Base-by-base conservation (phyloP, 805 yeast genomes). In the Millerozyma acaciae region DNA sequence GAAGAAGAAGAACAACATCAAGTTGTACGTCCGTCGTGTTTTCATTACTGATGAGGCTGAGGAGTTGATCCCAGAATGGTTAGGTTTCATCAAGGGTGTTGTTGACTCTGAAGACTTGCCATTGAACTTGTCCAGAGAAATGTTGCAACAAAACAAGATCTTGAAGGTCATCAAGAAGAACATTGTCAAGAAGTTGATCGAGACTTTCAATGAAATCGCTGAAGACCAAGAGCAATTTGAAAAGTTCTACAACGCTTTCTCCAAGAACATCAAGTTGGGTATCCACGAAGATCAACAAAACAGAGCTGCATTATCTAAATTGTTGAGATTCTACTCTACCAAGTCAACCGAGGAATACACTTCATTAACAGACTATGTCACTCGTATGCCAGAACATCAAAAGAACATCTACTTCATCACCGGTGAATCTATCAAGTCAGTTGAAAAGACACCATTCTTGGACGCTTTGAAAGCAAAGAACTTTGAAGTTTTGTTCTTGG, bases 21-120 rank as follows among this genome's bases (percentile, higher is more conserved):
- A 93, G 78, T 80, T 93, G 55, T 93, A 93, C 72, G 99, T 93
- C 48, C 88, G 97, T 71, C 93, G 97, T 75, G 99, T 93, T 50
- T 93, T 93, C 84, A 93, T 93, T 69, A 93, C 98, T 47, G 99
- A 93, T 61, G 99, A 93, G 57, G 97, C 97, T 62, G 98, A 94
- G 70, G 97, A 93, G 65, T 83, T 93, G 59, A 88, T 93, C 50
- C 99, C 99, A 64, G 97, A 93, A 69, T 93, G 98, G 98, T 80
- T 93, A 64, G 74, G 88, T 37, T 93, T 93, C 69, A 86, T 93
- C 57, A 89, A 76, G 75, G 99, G 99, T 82, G 99, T 93, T 68
- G 99, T 93, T 47, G 99, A 93, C 75, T 87, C 97, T 53, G 97
- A 93, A 76, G 99, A 93, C 73, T 78, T 93, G 70, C 99, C 99